A percentile compares a stretch with the other conserved stretches of the same genome.
Conservation (phyloP, 73 alveolate species). For the Paraurostyla sp. region DNA sequence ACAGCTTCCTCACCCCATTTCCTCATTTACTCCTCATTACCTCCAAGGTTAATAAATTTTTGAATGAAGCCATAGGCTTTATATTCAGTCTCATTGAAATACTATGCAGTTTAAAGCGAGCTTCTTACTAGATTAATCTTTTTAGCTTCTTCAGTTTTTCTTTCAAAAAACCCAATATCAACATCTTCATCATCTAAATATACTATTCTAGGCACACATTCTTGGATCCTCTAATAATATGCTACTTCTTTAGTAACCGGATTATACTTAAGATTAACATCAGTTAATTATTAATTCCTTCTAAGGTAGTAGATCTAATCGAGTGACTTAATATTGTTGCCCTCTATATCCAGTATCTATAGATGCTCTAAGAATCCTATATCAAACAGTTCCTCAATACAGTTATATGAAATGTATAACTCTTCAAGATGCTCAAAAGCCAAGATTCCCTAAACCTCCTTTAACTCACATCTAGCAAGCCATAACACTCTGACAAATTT, state of each 20-base stretch:
- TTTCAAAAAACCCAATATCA: slow-evolving; percentile 20
- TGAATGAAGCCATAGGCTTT: neutral
- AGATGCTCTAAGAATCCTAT: slow-evolving; percentile 65
- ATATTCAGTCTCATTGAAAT: neutral
- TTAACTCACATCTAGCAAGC: slow-evolving; percentile 65
- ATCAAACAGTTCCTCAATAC: slow-evolving; percentile 68
- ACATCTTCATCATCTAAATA: slow-evolving; percentile 43
- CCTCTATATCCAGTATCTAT: slow-evolving; percentile 63
- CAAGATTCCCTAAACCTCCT: slow-evolving; percentile 64
- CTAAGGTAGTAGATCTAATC: slow-evolving; percentile 47
- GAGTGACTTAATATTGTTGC: slow-evolving; percentile 46
- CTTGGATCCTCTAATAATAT: slow-evolving; percentile 20
- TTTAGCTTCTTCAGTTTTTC: slow-evolving; percentile 20
- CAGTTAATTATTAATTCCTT: neutral
- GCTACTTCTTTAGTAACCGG: slow-evolving; percentile 61
- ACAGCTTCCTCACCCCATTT: slow-evolving; percentile 54
- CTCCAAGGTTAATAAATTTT: slow-evolving; percentile 46
- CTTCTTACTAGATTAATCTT: neutral
- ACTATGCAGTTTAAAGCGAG: neutral
- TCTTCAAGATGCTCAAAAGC: slow-evolving; percentile 73
- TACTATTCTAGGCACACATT: slow-evolving; percentile 3
- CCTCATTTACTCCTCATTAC: neutral
- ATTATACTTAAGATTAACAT: slow-evolving; percentile 48
- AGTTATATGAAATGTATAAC: slow-evolving; percentile 54
- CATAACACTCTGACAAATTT: slow-evolving; percentile 25